Percentiles rank a stretch among this genome's conserved stretches.
phyloP scores from a whole-genome alignment of 192 early-diverging fungal genomes.

The Radiomyces spectabilis region DNA sequence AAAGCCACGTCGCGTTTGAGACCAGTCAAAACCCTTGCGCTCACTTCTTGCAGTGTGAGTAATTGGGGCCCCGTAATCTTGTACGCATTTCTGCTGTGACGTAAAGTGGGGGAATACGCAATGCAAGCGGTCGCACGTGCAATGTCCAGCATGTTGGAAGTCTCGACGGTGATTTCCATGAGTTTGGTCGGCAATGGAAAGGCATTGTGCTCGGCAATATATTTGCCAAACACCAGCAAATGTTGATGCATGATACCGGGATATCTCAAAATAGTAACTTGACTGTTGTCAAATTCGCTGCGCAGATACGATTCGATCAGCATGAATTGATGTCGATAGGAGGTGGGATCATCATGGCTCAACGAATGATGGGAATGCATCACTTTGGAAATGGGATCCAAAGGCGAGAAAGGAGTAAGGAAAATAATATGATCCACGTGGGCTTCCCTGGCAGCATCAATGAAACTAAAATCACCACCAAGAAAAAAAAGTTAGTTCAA shows the following conservation, averaged over 20 bases:
- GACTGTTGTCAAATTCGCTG: conserved; percentile 10
- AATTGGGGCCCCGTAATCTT: conserved; percentile 28
- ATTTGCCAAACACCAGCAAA: conserved; percentile 25
- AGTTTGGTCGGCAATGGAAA: conserved; percentile 24
- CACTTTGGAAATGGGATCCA: conserved; percentile 10
- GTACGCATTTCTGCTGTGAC: conserved; percentile 16
- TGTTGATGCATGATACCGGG: conserved; percentile 34
- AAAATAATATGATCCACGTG: conserved; percentile 29
- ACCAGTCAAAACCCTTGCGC: conserved; percentile 18
- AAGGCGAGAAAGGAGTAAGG: conserved; percentile 24
- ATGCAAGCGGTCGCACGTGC: conserved; percentile 25
- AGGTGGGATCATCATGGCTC: not conserved
- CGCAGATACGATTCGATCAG: conserved; percentile 20
- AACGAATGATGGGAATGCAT: no score
- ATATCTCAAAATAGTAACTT: conserved; percentile 27
- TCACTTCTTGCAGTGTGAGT: conserved; percentile 28
- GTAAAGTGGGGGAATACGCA: conserved; percentile 16
- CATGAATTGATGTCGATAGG: conserved; percentile 24
- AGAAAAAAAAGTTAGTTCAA: conserved; percentile 6
- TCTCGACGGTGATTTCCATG: conserved; percentile 26
- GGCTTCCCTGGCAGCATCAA: conserved; percentile 29
- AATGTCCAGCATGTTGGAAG: conserved; percentile 28
- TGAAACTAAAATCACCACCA: conserved; percentile 14
- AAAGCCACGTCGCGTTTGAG: conserved; percentile 15
- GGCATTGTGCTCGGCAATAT: conserved; percentile 26